Conservation (phyloP, 2,329 filamentous ascomycete genomes). For the Nothophoma quercina region DNA sequence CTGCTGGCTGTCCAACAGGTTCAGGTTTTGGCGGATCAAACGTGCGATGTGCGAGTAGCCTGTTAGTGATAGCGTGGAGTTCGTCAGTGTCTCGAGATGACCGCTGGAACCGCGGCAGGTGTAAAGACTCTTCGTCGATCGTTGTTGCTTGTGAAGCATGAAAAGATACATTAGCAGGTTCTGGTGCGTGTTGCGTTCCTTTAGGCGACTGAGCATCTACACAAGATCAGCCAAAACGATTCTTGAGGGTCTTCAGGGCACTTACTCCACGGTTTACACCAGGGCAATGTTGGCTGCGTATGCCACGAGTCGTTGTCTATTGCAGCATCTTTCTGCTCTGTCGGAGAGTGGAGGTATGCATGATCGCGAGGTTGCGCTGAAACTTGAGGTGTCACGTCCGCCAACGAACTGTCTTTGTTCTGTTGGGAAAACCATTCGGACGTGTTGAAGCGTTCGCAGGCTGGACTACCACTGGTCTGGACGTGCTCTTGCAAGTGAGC, state of each 20-base stretch:
- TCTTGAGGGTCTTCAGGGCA: not conserved
- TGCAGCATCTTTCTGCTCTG: not conserved
- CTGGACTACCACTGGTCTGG: not conserved
- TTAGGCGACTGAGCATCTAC: not conserved
- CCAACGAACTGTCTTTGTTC: not conserved
- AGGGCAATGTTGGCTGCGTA: conserved; percentile 8
- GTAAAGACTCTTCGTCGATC: conserved; percentile 2
- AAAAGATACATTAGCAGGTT: not conserved
- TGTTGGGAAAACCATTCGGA: not conserved
- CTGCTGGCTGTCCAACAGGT: conserved; percentile 53
- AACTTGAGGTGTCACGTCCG: not conserved
- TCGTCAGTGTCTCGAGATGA: conserved; percentile 1
- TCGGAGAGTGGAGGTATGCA: no score
- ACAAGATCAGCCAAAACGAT: not conserved
- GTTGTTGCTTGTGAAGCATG: conserved; percentile 16
- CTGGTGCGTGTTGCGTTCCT: not conserved
- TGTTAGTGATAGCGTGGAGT: conserved; percentile 22
- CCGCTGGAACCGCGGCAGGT: not conserved
- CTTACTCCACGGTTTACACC: conserved; percentile 2
- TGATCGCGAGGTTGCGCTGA: not conserved
- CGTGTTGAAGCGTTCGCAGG: not conserved
- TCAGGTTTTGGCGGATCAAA: conserved; percentile 40
- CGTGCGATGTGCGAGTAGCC: conserved; percentile 21
- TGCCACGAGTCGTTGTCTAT: conserved; percentile 1
- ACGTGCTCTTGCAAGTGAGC: not conserved